Base-by-base conservation (phyloP, 2,329 filamentous ascomycete species). In the Fusarium sp. region DNA sequence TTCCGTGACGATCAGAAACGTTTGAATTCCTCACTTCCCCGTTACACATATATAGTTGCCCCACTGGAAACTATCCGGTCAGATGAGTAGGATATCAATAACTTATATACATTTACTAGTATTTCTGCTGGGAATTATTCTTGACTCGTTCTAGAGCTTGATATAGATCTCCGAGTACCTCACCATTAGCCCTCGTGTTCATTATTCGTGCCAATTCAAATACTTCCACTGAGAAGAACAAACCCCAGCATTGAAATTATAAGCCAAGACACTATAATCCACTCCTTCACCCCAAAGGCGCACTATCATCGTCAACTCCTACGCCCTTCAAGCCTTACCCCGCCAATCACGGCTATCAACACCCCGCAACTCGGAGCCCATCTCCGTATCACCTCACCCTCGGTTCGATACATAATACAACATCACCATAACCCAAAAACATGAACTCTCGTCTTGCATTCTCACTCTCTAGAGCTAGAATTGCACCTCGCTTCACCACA, bases 381-480 rank as follows among this genome's bases (percentile, higher is more conserved):
- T 28, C 50, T 61, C 28, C 41, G n/a, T 42, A 34, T 51, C 47
- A 68, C 41, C 52, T 68, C 52, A 54, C 22, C n/a, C 24, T 14
- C 18, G 14, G 17, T 32, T 18, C 28, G 26, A 58, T 73, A 68
- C 26, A 73, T 62, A 73, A 44, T 41, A 61, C 22, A 34, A 44
- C 61, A 41, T 30, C 36, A 36, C 22, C 24, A 30, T 36, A 36
- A 42, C n/a, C 41, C 26, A 42, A 38, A 41, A 42, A 26, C 62
- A 75, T 75, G 73, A 62, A 62, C 39, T 73, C 72, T 28, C 72
- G 72, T 54, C 47, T 77, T 56, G 39, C 58, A 54, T 30, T 65
- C 8, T 68, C 60, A 39, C 50, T 74, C 30, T 32, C 65, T 30
- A 70, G 60, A 50, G 51, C 59, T 41, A 58, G 48, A 62, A 39